phyloP scores from a whole-genome alignment of 768 basidiomycete species.

The Mrakia frigida region DNA sequence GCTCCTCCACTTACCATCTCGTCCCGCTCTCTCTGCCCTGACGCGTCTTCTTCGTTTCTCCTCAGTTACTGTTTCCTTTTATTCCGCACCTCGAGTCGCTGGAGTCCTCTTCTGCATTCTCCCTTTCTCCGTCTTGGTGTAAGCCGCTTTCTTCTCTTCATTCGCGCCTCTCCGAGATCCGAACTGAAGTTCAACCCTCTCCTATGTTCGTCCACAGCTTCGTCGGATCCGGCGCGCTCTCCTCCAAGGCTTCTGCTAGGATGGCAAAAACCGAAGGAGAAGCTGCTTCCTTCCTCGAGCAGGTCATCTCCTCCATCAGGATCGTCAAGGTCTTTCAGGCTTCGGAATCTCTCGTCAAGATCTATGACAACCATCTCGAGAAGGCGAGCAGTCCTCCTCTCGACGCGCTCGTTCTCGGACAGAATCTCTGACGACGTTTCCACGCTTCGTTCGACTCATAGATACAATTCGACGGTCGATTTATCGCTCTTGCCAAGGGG shows the following conservation, averaged over 20 bases:
- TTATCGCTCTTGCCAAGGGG: constrained; percentile 30
- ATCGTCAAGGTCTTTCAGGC: constrained; percentile 40
- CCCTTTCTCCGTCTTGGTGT: constrained; percentile 24
- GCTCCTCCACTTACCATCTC: too few relatives aligned
- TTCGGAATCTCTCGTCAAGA: not conserved
- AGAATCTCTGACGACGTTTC: not conserved
- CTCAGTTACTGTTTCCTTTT: constrained; percentile 30
- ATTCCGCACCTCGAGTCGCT: constrained; percentile 27
- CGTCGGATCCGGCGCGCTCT: not conserved
- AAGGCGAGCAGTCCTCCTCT: not conserved
- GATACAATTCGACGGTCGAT: constrained; percentile 32
- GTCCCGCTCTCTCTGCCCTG: not conserved
- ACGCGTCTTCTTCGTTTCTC: not conserved
- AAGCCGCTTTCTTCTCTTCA: not conserved
- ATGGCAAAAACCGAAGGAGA: constrained; percentile 27
- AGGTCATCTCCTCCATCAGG: constrained; percentile 39
- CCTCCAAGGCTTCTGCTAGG: not conserved
- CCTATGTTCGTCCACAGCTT: not conserved
- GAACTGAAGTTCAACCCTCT: not conserved
- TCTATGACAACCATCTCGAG: constrained; percentile 26
- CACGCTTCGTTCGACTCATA: constrained; percentile 27
- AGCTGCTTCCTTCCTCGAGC: constrained; percentile 34
- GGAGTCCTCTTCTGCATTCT: constrained; percentile 33
- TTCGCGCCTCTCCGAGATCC: not conserved
- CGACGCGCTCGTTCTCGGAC: constrained; percentile 28